Conservation (phyloP, 768 basidiomycete genomes). For the Hemileccinum impolitum region DNA sequence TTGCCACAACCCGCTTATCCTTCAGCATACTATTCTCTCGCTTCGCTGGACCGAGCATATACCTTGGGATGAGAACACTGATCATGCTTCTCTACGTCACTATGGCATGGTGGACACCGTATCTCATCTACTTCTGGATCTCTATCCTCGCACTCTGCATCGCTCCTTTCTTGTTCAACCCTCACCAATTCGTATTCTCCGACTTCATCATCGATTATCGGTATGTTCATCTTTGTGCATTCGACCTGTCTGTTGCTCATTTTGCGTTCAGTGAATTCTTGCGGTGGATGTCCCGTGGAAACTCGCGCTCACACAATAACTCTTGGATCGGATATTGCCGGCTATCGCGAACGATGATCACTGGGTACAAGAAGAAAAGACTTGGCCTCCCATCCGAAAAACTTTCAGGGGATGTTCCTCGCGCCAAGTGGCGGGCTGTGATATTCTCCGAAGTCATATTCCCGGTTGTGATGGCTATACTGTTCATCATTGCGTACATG, state of each 20-base stretch:
- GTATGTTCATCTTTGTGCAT: conserved; percentile 37
- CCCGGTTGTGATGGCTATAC: conserved; percentile 78
- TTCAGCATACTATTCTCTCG: conserved; percentile 97
- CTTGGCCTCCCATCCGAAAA: conserved; percentile 97
- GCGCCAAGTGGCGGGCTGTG: conserved; percentile 90
- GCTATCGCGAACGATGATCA: conserved; percentile 95
- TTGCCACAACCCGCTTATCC: conserved; percentile 91
- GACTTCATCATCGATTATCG: conserved; percentile 97
- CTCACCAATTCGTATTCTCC: conserved; percentile 97
- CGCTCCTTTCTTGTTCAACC: conserved; percentile 98
- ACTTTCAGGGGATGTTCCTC: conserved; percentile 90
- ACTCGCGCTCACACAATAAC: conserved; percentile 94
- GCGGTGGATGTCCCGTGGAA: conserved; percentile 98
- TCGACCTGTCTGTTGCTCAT: background rate
- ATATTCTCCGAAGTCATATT: conserved; percentile 84
- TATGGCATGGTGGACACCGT: conserved; percentile 86
- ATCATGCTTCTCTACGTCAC: conserved; percentile 94
- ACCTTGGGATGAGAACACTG: conserved; percentile 91
- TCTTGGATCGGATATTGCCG: conserved; percentile 99
- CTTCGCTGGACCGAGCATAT: conserved; percentile 98
- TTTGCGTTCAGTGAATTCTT: conserved; percentile 75
- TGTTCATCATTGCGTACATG: conserved; percentile 88
- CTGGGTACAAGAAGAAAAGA: conserved; percentile 99
- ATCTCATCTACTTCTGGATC: conserved; percentile 97
- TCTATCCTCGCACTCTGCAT: conserved; percentile 89